Conservation (phyloP, 805 yeast species). For the Candida argentea region DNA sequence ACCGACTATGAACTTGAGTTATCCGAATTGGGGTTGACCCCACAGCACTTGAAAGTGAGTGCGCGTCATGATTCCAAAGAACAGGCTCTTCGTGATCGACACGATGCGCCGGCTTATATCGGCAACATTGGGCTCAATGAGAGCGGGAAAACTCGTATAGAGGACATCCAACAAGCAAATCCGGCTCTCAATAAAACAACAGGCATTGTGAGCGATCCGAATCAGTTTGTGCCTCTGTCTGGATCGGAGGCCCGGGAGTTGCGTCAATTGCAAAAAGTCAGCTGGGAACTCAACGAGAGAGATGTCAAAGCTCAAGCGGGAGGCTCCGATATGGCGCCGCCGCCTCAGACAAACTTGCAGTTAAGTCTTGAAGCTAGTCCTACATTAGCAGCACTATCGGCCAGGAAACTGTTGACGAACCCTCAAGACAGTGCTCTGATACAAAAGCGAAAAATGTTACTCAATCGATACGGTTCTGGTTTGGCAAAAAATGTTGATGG, state of each 20-base stretch:
- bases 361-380: slow-evolving; percentile 28
- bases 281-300: slow-evolving; percentile 19
- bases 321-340: slow-evolving; percentile 4
- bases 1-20: slow-evolving; percentile 32
- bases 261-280: slow-evolving; percentile 20
- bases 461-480: slow-evolving; percentile 9
- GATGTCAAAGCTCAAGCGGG: not conserved
- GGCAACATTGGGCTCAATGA: slow-evolving; percentile 29
- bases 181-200: slow-evolving; percentile 16
- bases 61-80: slow-evolving; percentile 25
- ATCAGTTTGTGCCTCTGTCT: slow-evolving; percentile 43
- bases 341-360: slow-evolving; percentile 15
- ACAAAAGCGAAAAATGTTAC: too few relatives aligned
- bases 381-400: slow-evolving; percentile 21
- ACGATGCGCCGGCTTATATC: slow-evolving; percentile 64
- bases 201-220: slow-evolving; percentile 26
- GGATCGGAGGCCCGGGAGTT: slow-evolving; percentile 29
- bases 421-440: too few relatives aligned
- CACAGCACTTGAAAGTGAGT: slow-evolving; percentile 14
- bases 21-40: slow-evolving; percentile 22
- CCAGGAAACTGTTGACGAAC: too few relatives aligned
- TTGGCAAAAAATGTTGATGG: not conserved
- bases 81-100: slow-evolving; percentile 50
- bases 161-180: slow-evolving; percentile 48
- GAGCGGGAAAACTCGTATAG: slow-evolving; percentile 17